Evolutionary conservation across 768 basidiomycete species (phyloP).

Genomic region (Leccinellum luteum): DNA sequence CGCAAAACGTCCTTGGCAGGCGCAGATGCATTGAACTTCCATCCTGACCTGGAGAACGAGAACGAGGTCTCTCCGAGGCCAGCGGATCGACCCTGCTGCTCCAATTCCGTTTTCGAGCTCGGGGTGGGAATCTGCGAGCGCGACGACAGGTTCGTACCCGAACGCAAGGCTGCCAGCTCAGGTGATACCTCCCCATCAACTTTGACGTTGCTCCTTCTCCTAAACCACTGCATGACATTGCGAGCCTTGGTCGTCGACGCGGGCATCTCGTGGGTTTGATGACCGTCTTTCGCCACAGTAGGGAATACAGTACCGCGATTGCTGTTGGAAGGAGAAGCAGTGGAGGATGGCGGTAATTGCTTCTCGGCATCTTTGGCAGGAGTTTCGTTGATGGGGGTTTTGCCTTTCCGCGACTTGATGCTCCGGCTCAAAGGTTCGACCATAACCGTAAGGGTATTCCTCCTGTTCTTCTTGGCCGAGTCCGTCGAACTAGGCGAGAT

Average conservation of each 20-base stretch:
- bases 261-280: slow-evolving; percentile 41
- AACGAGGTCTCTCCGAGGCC: slow-evolving; percentile 26
- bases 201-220: slow-evolving; percentile 58
- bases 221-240: slow-evolving; percentile 99
- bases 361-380: slow-evolving; percentile 46
- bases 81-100: slow-evolving; percentile 21
- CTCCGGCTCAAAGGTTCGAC: slow-evolving; percentile 69
- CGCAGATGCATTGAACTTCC: slow-evolving; percentile 33
- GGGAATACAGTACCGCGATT: slow-evolving; percentile 26
- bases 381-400: slow-evolving; percentile 31
- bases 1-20: slow-evolving; percentile 55
- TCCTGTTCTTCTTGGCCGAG: slow-evolving; percentile 55
- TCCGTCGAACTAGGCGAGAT: slow-evolving; percentile 26
- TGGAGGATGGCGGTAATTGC: slow-evolving; percentile 31
- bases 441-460: slow-evolving; percentile 87
- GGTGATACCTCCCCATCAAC: slow-evolving; percentile 26
- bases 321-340: slow-evolving; percentile 28
- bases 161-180: slow-evolving; percentile 9
- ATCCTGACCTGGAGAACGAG: slow-evolving; percentile 39
- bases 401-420: slow-evolving; percentile 36
- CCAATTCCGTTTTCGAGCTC: slow-evolving; percentile 23
- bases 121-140: slow-evolving; percentile 32
- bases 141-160: slow-evolving; percentile 25
- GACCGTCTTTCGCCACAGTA: slow-evolving; percentile 26
- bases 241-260: slow-evolving; percentile 86